A percentile compares a stretch with the other conserved stretches of the same genome.
Evolutionary conservation across 2,329 filamentous ascomycete species (phyloP).

Genomic region (Arthrobotrys entomopaga): DNA sequence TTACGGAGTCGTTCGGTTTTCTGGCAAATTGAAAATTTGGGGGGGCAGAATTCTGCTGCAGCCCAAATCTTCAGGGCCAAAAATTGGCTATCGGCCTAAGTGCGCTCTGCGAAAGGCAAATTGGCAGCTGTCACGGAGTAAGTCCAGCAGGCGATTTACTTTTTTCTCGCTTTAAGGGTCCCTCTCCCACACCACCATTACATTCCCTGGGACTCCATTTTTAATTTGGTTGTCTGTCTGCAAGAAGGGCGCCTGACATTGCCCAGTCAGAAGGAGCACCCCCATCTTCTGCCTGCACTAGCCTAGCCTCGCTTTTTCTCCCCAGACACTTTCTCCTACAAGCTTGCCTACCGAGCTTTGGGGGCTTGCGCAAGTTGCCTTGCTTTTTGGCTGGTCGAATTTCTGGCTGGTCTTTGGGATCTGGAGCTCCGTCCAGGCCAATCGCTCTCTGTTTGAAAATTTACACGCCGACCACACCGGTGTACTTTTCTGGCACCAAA

Average conservation of each 20-base stretch:
- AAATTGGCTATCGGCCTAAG: constrained; percentile 51
- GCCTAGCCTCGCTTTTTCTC: constrained; percentile 34
- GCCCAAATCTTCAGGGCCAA: constrained; percentile 11
- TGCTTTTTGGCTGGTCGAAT: constrained; percentile 34
- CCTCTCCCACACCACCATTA: constrained; percentile 22
- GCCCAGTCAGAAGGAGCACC: constrained; percentile 50
- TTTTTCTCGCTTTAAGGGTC: constrained; percentile 33
- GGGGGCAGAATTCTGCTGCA: constrained; percentile 20
- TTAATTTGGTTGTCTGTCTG: constrained; percentile 20
- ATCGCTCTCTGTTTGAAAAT: constrained; percentile 38
- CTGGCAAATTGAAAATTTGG: constrained; percentile 9
- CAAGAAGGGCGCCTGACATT: constrained; percentile 50
- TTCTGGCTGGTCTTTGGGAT: constrained; percentile 7
- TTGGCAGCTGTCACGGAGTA: constrained; percentile 45
- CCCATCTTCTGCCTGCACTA: constrained; percentile 24
- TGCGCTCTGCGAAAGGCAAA: constrained; percentile 52
- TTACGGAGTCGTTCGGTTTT: constrained; percentile 41
- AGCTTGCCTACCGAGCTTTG: constrained; percentile 39
- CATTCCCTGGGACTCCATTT: constrained; percentile 42
- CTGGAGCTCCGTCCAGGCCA: constrained; percentile 52
- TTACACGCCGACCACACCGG: constrained; percentile 49
- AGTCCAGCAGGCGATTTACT: constrained; percentile 46
- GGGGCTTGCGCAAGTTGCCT: constrained; percentile 11
- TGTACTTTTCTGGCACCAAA: constrained; percentile 39
- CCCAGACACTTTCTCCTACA: constrained; percentile 40